These are phyloP conservation scores for Colletotrichum siamense DNA, from an alignment of 2,329 filamentous ascomycete species.

Conservation along the genomic window DNA sequence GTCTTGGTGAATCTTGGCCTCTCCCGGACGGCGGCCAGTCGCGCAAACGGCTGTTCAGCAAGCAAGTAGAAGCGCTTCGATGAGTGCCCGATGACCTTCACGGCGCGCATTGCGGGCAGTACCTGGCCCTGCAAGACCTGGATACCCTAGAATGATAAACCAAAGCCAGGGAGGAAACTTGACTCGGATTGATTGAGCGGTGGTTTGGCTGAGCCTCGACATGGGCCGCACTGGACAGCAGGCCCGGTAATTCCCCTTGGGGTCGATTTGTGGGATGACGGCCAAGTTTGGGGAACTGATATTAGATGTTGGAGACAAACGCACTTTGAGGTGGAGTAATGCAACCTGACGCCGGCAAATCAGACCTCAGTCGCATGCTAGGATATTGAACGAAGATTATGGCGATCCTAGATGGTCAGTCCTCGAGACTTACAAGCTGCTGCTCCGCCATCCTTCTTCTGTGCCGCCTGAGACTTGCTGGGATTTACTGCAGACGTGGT, in stretches of 20 bases:
- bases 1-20: neutral
- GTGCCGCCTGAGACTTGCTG: neutral
- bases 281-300: conserved; percentile 10
- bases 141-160: neutral
- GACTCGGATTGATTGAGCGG: neutral
- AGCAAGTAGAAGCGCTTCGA: neutral
- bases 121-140: neutral
- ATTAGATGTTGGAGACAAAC: neutral
- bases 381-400: neutral
- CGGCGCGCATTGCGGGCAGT: neutral
- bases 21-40: neutral
- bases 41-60: neutral
- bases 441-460: neutral
- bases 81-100: neutral
- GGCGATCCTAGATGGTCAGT: neutral
- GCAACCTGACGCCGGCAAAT: neutral
- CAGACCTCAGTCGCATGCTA: neutral
- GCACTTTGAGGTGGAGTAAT: neutral
- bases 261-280: conserved; percentile 3
- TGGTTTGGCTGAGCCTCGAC: neutral
- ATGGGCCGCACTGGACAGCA: neutral
- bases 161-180: neutral
- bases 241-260: conserved; percentile 16
- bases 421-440: neutral
- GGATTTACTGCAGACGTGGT: neutral